These are phyloP conservation scores for Fusarium longipes DNA, from an alignment of 2,329 filamentous ascomycete genomes.

Conservation along the genomic window DNA sequence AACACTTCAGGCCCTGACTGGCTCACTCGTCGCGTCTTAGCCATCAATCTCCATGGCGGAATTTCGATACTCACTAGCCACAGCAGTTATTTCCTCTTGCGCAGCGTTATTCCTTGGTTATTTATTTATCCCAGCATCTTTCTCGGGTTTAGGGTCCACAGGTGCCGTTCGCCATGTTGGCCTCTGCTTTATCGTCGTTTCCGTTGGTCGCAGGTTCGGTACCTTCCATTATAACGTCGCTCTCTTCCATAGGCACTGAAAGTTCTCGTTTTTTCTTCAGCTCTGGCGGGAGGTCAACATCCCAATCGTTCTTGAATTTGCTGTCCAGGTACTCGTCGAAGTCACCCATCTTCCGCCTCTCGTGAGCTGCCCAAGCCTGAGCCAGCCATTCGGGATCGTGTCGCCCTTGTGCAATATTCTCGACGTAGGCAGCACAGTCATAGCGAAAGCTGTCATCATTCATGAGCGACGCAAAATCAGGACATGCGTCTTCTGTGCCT, in stretches of 20 bases:
- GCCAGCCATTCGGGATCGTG: conserved; percentile 66
- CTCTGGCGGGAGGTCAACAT: conserved; percentile 53
- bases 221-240: conserved; percentile 30
- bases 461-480: conserved; percentile 56
- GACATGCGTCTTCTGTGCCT: conserved; percentile 53
- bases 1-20: not conserved
- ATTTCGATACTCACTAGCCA: conserved; percentile 1
- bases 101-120: not conserved
- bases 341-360: conserved; percentile 59
- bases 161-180: conserved; percentile 5
- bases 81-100: not conserved
- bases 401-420: conserved; percentile 59
- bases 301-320: conserved; percentile 63
- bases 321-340: conserved; percentile 61
- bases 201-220: conserved; percentile 1
- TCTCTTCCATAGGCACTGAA: not conserved
- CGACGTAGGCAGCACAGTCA: conserved; percentile 59
- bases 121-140: not conserved
- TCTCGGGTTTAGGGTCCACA: not conserved
- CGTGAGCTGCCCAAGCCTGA: conserved; percentile 64
- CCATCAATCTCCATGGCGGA: conserved; percentile 30
- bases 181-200: not conserved
- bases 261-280: conserved; percentile 40
- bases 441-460: conserved; percentile 62
- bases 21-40: conserved; percentile 12